A percentile compares a stretch with the other conserved stretches of the same genome.
Evolutionary conservation across 768 basidiomycete genomes (phyloP).

Genomic region (Suillus hirtellus): DNA sequence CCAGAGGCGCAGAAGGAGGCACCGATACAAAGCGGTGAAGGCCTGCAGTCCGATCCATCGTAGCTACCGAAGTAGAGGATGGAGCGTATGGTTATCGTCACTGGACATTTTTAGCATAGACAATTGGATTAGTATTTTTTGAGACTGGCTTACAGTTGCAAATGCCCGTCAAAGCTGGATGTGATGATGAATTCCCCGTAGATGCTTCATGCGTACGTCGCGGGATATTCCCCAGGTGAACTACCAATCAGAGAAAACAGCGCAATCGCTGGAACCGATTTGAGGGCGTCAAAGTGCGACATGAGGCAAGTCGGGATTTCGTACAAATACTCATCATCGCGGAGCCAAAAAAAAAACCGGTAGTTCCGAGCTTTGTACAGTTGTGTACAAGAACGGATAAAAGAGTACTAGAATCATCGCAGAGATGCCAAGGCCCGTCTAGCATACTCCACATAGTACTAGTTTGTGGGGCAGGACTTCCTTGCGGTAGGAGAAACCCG

Average conservation of each 20-base stretch:
- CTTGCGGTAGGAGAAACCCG: neutral
- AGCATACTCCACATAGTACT: neutral
- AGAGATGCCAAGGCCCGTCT: neutral
- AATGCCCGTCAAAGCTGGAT: neutral
- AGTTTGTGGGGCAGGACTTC: neutral
- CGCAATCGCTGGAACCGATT: slow-evolving; percentile 3
- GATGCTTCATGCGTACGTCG: neutral
- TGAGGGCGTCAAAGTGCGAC: neutral
- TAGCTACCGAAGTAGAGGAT: neutral
- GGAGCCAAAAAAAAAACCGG: slow-evolving; percentile 5
- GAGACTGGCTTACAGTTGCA: neutral
- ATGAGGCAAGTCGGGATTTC: slow-evolving; percentile 9
- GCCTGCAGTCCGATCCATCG: neutral
- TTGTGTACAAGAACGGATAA: neutral
- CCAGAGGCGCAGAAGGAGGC: slow-evolving; percentile 8
- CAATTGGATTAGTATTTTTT: neutral
- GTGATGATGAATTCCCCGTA: neutral
- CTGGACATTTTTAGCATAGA: neutral
- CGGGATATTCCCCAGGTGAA: neutral
- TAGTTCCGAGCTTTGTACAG: neutral
- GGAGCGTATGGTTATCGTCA: no score
- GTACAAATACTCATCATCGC: slow-evolving; percentile 3
- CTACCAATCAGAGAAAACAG: neutral
- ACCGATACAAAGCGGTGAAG: slow-evolving; percentile 13
- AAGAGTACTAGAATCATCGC: neutral